A percentile compares a stretch with the other conserved stretches of the same genome.
Conservation (phyloP, 768 basidiomycete genomes). For the Termitomyces sp. region DNA sequence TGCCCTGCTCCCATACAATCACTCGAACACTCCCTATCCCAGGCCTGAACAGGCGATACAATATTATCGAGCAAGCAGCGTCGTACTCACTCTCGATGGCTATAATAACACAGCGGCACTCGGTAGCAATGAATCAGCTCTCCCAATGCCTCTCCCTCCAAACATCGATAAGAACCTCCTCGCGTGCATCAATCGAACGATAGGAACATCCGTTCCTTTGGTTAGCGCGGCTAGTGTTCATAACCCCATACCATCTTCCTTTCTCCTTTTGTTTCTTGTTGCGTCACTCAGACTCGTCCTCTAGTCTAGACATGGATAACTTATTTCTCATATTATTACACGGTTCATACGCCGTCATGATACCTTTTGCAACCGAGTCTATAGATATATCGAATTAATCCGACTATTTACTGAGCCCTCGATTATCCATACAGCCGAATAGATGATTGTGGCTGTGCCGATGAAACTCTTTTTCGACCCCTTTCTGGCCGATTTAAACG, state of each 20-base stretch:
- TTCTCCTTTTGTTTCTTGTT: background rate
- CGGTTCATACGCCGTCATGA: no score
- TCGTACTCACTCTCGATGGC: constrained; percentile 56
- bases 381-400: no score
- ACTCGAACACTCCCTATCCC: constrained; percentile 19
- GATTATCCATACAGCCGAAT: background rate
- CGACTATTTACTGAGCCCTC: background rate
- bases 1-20: constrained; percentile 20
- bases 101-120: constrained; percentile 54
- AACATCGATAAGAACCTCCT: background rate
- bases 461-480: no score
- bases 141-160: background rate
- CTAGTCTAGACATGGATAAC: background rate
- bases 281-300: background rate
- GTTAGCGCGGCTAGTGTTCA: background rate
- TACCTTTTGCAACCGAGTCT: background rate
- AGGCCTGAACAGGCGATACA: constrained; percentile 51
- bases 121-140: background rate
- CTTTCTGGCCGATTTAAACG: no score
- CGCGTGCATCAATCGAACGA: background rate
- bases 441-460: no score
- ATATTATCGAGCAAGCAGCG: constrained; percentile 62
- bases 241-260: background rate
- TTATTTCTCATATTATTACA: background rate
- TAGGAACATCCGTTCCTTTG: background rate